Percentiles rank a stretch among this genome's conserved stretches.
These are phyloP conservation scores for Didymella arachidicola DNA, from an alignment of 2,329 filamentous ascomycete species.

Conservation along the genomic window DNA sequence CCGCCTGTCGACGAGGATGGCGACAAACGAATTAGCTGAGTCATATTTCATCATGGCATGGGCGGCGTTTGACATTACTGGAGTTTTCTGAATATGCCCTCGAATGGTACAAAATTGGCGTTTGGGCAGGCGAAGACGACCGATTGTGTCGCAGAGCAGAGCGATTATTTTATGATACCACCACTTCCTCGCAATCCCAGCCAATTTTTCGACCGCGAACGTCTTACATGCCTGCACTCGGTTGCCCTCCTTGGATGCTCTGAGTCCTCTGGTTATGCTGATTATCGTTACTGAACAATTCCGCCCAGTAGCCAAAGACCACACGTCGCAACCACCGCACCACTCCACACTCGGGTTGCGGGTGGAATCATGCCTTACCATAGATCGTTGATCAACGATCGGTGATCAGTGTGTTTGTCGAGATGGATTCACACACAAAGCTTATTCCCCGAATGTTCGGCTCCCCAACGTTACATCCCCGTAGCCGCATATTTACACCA, in stretches of 20 bases:
- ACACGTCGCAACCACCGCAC: neutral
- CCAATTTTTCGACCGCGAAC: neutral
- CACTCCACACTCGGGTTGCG: neutral
- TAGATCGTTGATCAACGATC: neutral
- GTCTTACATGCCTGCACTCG: neutral
- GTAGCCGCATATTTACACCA: neutral
- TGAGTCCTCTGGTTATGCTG: neutral
- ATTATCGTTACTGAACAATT: neutral
- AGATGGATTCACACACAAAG: neutral
- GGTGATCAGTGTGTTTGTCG: neutral
- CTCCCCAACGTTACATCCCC: slow-evolving; percentile 16
- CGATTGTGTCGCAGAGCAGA: slow-evolving; percentile 18
- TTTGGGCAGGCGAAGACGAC: slow-evolving; percentile 19
- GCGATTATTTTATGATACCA: slow-evolving; percentile 28
- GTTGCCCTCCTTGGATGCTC: neutral
- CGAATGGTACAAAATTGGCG: slow-evolving; percentile 14
- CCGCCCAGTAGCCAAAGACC: neutral
- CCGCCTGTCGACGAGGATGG: slow-evolving; percentile 49
- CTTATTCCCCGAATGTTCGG: slow-evolving; percentile 3
- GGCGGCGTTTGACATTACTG: slow-evolving; percentile 18
- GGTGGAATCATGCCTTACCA: neutral
- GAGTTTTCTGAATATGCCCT: slow-evolving; percentile 21
- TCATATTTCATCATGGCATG: slow-evolving; percentile 3
- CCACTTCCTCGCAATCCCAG: slow-evolving; percentile 16
- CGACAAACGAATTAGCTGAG: slow-evolving; percentile 39